Evolutionary conservation across 306 rosid species (phyloP), one percentile per base, ranked within the genome.

Genomic region (Chamaecrista fasciculata): DNA sequence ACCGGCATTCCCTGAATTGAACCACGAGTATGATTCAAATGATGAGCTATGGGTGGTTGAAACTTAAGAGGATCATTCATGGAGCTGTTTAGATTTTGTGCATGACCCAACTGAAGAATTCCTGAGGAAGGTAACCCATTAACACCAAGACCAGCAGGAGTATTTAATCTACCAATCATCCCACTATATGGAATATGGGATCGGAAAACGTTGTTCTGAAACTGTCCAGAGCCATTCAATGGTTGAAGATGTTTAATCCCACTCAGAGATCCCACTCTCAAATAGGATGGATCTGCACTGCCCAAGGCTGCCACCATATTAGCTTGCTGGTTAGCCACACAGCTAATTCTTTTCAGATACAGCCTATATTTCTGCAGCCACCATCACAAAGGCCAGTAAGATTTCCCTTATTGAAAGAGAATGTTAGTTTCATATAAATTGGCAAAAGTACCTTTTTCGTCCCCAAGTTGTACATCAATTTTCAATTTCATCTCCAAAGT

Each of bases 341-440:
- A 78, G 83, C 92, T 91, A 62, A 89, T 87, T 78, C 96, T 85
- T 69, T 87, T 95, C 67, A 95, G 88, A 77, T 95, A 95, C 67
- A 91, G 91, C 81, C 99, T 85, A 55, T 91, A 95, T 72, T 95
- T 95, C 99, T 95, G 92, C 84, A 83, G 80, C n/a, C 68, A 71
- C 42, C 55, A 36, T 48, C 64, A 36, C 64, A 62, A 14, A 62
- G 67, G 44, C 44, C 16, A 36, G 63, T 69, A 55, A 78, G 59
- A 64, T 56, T 70, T 48, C 8, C 42, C 21, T 43, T 82, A 9
- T 8, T 57, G 36, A 31, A 46, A 67, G 29, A 23, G 49, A 66
- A 49, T 33, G 31, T 59, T 23, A 26, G 47, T 47, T 60, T 48
- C 68, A 67, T 26, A 70, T 14, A 37, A 37, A 37, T 33, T 33